These are phyloP conservation scores for Suillus placidus DNA, from an alignment of 768 basidiomycete species.

Conservation along the genomic window DNA sequence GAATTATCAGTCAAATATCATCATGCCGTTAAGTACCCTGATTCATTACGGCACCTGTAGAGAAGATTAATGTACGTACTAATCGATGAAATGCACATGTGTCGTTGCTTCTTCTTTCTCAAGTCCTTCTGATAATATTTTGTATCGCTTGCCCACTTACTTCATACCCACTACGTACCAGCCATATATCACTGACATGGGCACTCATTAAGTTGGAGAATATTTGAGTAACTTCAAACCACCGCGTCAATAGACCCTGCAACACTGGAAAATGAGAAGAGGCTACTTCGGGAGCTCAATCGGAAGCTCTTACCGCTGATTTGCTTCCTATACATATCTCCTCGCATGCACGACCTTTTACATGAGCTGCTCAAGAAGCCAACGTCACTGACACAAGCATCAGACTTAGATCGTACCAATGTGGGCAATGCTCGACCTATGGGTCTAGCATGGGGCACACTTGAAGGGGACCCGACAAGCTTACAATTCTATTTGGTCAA, in stretches of 20 bases:
- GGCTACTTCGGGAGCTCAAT: constrained; percentile 61
- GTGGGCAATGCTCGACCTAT: constrained; percentile 71
- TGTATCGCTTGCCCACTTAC: neutral
- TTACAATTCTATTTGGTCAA: constrained; percentile 67
- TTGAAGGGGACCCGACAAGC: constrained; percentile 65
- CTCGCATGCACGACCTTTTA: constrained; percentile 51
- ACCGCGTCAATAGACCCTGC: neutral
- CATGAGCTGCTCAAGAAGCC: neutral
- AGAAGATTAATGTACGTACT: neutral
- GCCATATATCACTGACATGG: neutral
- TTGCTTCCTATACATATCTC: constrained; percentile 63
- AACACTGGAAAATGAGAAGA: constrained; percentile 40
- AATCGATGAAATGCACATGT: neutral
- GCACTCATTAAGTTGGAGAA: neutral
- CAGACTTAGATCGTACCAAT: constrained; percentile 65
- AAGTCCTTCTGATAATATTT: neutral
- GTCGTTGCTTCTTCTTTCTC: neutral
- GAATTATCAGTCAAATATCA: neutral
- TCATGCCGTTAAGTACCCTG: neutral
- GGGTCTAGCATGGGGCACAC: constrained; percentile 57
- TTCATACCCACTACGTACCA: neutral
- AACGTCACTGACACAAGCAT: neutral
- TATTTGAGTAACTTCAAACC: neutral
- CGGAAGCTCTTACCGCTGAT: constrained; percentile 60
- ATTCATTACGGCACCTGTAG: neutral